These are phyloP conservation scores for Amoebophrya sp. DNA, from an alignment of 169 alveolate genomes.

Conservation along the genomic window DNA sequence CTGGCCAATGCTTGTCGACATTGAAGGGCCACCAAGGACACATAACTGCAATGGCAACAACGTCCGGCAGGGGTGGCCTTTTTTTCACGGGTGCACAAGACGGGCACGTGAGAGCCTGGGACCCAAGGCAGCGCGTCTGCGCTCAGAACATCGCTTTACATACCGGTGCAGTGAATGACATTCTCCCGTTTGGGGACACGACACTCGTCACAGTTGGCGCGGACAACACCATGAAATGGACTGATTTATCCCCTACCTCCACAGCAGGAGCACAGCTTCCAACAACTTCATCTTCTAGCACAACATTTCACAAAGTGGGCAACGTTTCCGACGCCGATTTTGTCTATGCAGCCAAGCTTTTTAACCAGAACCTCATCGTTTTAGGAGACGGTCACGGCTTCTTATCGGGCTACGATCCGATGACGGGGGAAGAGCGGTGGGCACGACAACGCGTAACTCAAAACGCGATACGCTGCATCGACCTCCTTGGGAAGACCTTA, in stretches of 20 bases:
- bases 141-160: not conserved
- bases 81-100: not conserved
- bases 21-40: not conserved
- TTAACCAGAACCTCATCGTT: not conserved
- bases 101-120: constrained; percentile 7
- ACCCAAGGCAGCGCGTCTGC: not conserved
- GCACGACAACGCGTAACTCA: not conserved
- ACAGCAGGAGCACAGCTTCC: no score
- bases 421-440: not conserved
- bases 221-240: not conserved
- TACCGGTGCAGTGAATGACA: not conserved
- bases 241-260: not conserved
- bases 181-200: not conserved
- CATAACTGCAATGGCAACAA: not conserved
- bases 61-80: not conserved
- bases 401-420: not conserved
- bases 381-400: not conserved
- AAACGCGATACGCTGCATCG: not conserved
- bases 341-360: not conserved
- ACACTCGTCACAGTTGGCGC: not conserved
- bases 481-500: not conserved
- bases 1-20: not conserved
- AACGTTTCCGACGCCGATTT: not conserved
- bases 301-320: no score
- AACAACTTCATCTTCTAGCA: no score